A percentile compares a stretch with the other conserved stretches of the same genome.
Conservation (phyloP, 305 asterid species). For the Euphrasia arctica region DNA sequence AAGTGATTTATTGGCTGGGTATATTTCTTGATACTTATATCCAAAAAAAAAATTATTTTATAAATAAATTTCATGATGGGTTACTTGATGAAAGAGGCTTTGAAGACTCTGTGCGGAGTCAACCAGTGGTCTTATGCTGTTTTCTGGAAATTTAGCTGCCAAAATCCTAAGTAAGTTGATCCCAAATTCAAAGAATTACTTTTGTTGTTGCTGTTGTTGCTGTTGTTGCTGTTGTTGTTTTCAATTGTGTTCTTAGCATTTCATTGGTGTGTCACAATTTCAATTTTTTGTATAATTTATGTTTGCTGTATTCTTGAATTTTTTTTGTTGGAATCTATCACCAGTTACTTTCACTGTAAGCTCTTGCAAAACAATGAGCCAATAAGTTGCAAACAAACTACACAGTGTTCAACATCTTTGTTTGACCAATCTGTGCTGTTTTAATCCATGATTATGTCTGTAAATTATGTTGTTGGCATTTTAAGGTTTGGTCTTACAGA, state of each 20-base stretch:
- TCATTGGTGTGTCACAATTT: not conserved
- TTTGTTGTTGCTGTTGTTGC: constrained; percentile 1
- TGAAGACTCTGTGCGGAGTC: constrained; percentile 96
- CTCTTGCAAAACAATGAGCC: not conserved
- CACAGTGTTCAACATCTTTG: not conserved
- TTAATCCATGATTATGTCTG: not conserved
- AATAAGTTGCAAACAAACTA: not conserved
- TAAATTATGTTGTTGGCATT: constrained; percentile 25
- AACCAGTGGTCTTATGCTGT: constrained; percentile 97
- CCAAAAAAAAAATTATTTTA: constrained; percentile 21
- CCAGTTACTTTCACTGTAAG: not conserved
- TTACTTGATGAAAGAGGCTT: constrained; percentile 87
- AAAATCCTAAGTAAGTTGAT: constrained; percentile 78
- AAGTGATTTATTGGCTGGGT: not conserved
- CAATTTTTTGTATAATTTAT: not conserved
- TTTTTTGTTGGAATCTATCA: not conserved
- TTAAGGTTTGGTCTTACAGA: constrained; percentile 34
- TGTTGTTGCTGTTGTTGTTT: not conserved
- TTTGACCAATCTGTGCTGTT: not conserved
- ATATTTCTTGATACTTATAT: constrained; percentile 20
- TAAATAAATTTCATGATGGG: constrained; percentile 52
- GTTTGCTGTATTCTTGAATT: not conserved
- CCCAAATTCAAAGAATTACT: constrained; percentile 3
- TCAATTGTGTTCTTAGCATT: not conserved
- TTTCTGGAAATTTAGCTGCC: constrained; percentile 95